Evolutionary conservation across 202 grass and related monocot species (phyloP).

Genomic region (Setaria italica): DNA sequence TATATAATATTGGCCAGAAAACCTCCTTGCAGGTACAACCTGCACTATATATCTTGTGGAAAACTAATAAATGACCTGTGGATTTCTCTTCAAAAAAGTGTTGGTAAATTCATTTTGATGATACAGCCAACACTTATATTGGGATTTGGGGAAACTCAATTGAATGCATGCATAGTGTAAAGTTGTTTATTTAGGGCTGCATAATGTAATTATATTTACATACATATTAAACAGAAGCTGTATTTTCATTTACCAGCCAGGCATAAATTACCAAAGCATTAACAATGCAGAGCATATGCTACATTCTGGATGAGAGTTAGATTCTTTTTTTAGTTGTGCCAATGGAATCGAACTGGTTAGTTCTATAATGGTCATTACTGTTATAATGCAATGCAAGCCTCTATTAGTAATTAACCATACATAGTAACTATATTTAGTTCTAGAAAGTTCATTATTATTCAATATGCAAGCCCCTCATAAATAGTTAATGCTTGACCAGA

Average conservation of each 20-base stretch:
- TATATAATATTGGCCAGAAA: background rate
- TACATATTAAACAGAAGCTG: background rate
- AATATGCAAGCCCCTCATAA: background rate
- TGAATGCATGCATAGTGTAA: background rate
- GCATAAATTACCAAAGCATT: background rate
- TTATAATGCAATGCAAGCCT: background rate
- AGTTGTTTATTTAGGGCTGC: background rate
- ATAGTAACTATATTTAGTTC: constrained; percentile 13
- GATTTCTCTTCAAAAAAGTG: background rate
- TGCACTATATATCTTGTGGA: background rate
- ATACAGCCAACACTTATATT: background rate
- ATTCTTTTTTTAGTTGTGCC: constrained; percentile 1
- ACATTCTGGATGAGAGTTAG: background rate
- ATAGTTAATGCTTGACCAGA: background rate
- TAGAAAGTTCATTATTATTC: background rate
- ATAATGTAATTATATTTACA: background rate
- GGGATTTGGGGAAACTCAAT: background rate
- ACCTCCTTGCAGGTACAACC: background rate
- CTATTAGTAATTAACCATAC: background rate
- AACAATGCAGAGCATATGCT: background rate
- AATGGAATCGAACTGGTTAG: background rate
- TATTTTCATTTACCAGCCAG: background rate
- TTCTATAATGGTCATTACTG: background rate
- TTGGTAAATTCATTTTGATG: background rate
- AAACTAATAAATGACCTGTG: background rate